phyloP scores from a whole-genome alignment of 345 rosid genomes.

The Gossypium australe region DNA sequence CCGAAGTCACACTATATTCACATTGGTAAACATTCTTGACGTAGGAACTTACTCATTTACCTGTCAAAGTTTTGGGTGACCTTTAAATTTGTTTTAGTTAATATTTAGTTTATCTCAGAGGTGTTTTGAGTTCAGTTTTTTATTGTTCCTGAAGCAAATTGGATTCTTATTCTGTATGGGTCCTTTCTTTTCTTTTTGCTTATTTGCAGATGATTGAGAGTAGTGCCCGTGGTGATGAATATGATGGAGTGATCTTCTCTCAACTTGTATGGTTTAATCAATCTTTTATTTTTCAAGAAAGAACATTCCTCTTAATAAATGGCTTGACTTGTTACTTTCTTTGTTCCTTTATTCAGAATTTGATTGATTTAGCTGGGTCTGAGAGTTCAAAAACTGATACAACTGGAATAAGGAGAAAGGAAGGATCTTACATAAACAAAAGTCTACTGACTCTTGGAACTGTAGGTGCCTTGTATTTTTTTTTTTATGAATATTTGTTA shows the following conservation, averaged over 20 bases:
- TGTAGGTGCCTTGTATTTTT: slow-evolving; percentile 38
- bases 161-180: background rate
- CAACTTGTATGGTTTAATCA: slow-evolving; percentile 67
- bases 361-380: slow-evolving; percentile 99
- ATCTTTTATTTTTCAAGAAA: slow-evolving; percentile 10
- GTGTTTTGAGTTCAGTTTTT: slow-evolving; percentile 1
- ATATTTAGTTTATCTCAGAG: background rate
- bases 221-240: slow-evolving; percentile 86
- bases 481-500: background rate
- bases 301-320: slow-evolving; percentile 1
- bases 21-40: slow-evolving; percentile 54
- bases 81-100: background rate
- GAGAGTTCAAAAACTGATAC: slow-evolving; percentile 99
- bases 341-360: slow-evolving; percentile 56
- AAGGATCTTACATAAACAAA: slow-evolving; percentile 98
- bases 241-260: slow-evolving; percentile 98
- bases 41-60: background rate
- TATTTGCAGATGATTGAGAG: slow-evolving; percentile 96
- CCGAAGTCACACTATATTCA: slow-evolving; percentile 98
- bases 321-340: slow-evolving; percentile 9
- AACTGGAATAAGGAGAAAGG: slow-evolving; percentile 93
- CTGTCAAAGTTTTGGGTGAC: background rate
- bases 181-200: slow-evolving; percentile 2
- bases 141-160: background rate
- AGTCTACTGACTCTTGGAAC: slow-evolving; percentile 99